These are phyloP conservation scores for Ramularia collo-cygni DNA, from an alignment of 2,329 filamentous ascomycete species.

Conservation along the genomic window DNA sequence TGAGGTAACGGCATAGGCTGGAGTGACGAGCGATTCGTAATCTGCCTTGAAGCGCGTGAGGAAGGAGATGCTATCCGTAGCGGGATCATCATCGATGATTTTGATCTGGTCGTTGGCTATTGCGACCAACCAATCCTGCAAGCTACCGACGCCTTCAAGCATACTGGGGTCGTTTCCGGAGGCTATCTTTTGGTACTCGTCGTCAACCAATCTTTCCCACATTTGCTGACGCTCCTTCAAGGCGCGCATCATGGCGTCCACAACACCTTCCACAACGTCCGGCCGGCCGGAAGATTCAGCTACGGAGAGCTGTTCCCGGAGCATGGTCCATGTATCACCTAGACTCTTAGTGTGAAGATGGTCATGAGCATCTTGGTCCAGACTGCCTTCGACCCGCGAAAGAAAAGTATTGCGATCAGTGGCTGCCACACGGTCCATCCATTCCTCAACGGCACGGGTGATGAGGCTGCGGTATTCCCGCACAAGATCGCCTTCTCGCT, in stretches of 20 bases:
- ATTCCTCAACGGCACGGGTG: constrained; percentile 90
- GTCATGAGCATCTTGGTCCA: constrained; percentile 82
- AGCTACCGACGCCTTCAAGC: constrained; percentile 62
- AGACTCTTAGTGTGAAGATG: constrained; percentile 88
- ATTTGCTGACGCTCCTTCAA: constrained; percentile 74
- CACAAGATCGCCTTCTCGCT: constrained; percentile 81
- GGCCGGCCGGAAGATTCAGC: constrained; percentile 76
- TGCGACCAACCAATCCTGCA: constrained; percentile 88
- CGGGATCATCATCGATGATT: constrained; percentile 78
- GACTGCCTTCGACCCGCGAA: constrained; percentile 68
- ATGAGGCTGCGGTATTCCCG: constrained; percentile 92
- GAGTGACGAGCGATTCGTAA: constrained; percentile 72
- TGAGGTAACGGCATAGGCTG: constrained; percentile 67
- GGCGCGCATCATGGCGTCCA: constrained; percentile 90
- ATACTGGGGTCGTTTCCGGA: constrained; percentile 49
- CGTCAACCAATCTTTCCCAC: constrained; percentile 83
- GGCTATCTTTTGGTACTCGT: constrained; percentile 73
- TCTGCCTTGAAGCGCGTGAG: constrained; percentile 79
- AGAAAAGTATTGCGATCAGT: constrained; percentile 77
- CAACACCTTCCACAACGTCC: constrained; percentile 89
- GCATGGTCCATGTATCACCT: constrained; percentile 94
- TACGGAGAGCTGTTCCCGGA: constrained; percentile 83
- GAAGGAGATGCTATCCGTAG: constrained; percentile 70
- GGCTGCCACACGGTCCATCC: constrained; percentile 87
- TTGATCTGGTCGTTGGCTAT: constrained; percentile 98